Percentiles rank a stretch among this genome's conserved stretches.
These are phyloP conservation scores for Phylloboletellus chloephorus DNA, from an alignment of 1,284 basidiomycete species.

Conservation along the genomic window DNA sequence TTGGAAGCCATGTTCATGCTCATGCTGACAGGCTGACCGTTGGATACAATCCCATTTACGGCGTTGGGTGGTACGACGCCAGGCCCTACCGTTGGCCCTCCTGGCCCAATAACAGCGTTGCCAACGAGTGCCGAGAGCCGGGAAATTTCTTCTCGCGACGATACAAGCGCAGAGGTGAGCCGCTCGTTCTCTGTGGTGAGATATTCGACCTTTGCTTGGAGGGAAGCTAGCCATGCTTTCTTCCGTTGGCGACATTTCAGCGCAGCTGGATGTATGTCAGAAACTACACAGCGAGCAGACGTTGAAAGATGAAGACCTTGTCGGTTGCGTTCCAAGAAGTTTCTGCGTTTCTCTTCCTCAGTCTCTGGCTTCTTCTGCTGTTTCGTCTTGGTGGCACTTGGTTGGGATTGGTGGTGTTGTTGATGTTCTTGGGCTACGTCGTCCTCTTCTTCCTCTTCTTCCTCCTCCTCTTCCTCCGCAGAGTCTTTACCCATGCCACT, in stretches of 20 bases:
- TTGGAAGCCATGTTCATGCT: constrained; percentile 40
- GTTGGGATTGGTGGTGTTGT: constrained; percentile 25
- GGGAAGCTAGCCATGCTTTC: constrained; percentile 92
- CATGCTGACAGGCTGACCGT: constrained; percentile 39
- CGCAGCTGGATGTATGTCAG: constrained; percentile 58
- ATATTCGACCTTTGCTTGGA: constrained; percentile 92
- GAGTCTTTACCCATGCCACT: constrained; percentile 26
- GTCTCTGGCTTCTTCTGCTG: constrained; percentile 76
- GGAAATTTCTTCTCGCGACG: constrained; percentile 76
- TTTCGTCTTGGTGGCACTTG: constrained; percentile 26
- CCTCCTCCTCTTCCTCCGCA: constrained; percentile 45
- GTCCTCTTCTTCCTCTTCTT: constrained; percentile 47
- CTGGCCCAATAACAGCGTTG: constrained; percentile 47
- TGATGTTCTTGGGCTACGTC: constrained; percentile 33
- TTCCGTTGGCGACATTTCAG: constrained; percentile 98
- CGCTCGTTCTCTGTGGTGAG: constrained; percentile 91
- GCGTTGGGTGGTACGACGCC: constrained; percentile 25
- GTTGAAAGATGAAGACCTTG: constrained; percentile 60
- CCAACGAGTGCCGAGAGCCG: constrained; percentile 68
- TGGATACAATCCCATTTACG: constrained; percentile 29
- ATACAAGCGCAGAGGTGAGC: constrained; percentile 71
- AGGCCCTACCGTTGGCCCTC: constrained; percentile 26
- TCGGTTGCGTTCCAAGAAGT: constrained; percentile 90
- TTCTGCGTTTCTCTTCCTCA: constrained; percentile 91
- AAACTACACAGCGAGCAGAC: constrained; percentile 1